These are phyloP conservation scores for Colletotrichum sp. DNA, from an alignment of 2,329 filamentous ascomycete species.

Conservation along the genomic window DNA sequence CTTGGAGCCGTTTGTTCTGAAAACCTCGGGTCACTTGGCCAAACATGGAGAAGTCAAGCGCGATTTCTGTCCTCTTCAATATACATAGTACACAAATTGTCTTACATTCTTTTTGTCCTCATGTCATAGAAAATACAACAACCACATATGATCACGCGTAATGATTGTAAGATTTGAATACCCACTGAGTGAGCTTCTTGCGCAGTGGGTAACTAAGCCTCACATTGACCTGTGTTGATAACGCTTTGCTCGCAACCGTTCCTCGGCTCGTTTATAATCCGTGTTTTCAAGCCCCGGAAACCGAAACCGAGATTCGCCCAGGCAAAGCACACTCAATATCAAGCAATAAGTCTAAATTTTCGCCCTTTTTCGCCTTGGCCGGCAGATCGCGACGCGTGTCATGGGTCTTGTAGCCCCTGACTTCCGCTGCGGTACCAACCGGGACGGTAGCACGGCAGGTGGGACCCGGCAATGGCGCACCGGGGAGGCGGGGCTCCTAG, in stretches of 20 bases:
- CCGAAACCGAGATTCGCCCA: neutral
- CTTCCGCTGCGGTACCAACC: neutral
- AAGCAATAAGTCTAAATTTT: neutral
- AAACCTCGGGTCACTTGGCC: neutral
- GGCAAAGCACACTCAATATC: neutral
- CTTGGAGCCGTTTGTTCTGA: neutral
- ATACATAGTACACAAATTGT: neutral
- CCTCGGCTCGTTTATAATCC: neutral
- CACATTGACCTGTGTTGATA: neutral
- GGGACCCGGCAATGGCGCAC: neutral
- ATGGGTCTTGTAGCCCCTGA: neutral
- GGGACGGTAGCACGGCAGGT: neutral
- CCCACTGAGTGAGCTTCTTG: neutral
- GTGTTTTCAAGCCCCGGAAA: neutral
- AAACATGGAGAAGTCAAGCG: neutral
- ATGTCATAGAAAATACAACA: neutral
- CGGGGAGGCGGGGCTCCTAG: neutral
- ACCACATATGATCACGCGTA: too few species aligned
- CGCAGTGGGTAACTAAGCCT: neutral
- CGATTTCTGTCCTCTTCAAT: neutral
- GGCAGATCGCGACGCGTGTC: neutral
- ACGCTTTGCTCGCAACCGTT: neutral
- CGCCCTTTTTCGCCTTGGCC: neutral
- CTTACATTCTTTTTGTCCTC: accelerated
- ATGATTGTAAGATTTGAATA: neutral